Percentiles rank a stretch among this genome's conserved stretches.
Conservation (phyloP, 306 rosid species). For the Fragaria nilgerrensis region DNA sequence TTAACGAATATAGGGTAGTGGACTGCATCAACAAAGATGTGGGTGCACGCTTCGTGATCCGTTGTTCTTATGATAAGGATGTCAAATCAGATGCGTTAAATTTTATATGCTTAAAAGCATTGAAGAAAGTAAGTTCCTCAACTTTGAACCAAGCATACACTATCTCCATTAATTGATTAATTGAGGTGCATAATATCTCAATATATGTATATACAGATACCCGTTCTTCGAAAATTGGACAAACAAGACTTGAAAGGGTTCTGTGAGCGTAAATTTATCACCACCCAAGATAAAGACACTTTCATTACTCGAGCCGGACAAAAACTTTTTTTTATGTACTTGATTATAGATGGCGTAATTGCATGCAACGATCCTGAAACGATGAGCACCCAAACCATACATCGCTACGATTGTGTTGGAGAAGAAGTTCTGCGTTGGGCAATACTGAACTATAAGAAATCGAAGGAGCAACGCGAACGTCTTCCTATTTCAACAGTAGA, state of each 20-base stretch:
- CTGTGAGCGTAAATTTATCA: background rate
- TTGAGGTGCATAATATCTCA: no score
- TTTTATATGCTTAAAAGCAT: background rate
- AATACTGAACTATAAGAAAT: background rate
- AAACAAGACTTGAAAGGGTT: background rate
- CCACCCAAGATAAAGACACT: background rate
- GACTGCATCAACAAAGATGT: background rate
- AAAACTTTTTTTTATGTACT: background rate
- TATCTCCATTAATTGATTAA: no score
- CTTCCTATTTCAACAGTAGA: background rate
- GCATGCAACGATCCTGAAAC: no score
- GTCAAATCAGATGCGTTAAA: background rate
- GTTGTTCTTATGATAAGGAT: fast-evolving
- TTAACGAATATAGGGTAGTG: background rate
- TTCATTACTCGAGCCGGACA: background rate
- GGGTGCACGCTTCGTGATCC: background rate
- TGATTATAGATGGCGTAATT: background rate
- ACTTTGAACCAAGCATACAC: no score
- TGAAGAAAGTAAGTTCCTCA: background rate
- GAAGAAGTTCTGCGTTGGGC: background rate
- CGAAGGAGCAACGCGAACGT: background rate
- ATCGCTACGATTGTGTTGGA: background rate
- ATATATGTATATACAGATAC: background rate
- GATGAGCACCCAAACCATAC: background rate
- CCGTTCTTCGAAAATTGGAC: background rate